Evolutionary conservation across 2,329 filamentous ascomycete genomes (phyloP).

Genomic region (Paradendryphiella salina): DNA sequence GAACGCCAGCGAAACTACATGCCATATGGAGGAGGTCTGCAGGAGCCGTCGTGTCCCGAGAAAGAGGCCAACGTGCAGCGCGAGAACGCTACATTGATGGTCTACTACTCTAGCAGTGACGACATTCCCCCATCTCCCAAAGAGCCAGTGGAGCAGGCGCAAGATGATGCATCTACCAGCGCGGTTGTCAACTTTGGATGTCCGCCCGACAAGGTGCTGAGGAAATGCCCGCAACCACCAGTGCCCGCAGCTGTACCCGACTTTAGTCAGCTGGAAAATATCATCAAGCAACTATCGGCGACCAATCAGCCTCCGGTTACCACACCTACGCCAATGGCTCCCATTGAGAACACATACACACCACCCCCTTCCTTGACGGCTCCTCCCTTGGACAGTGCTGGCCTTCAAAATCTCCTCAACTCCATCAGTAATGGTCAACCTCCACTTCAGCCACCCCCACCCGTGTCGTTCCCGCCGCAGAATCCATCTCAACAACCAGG

Average conservation of each 20-base stretch:
- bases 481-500: conserved; percentile 21
- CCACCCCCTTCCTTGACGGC: conserved; percentile 24
- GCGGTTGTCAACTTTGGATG: conserved; percentile 46
- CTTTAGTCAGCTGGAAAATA: conserved; percentile 32
- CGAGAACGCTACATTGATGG: conserved; percentile 53
- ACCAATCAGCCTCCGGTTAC: conserved; percentile 13
- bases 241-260: conserved; percentile 22
- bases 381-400: conserved; percentile 30
- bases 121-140: conserved; percentile 54
- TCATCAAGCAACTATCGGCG: conserved; percentile 35
- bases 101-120: conserved; percentile 50
- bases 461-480: conserved; percentile 15
- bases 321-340: conserved; percentile 13
- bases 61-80: conserved; percentile 50
- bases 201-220: conserved; percentile 34
- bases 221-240: conserved; percentile 28
- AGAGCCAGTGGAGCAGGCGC: conserved; percentile 48
- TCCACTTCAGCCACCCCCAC: conserved; percentile 19
- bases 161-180: conserved; percentile 17
- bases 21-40: conserved; percentile 51
- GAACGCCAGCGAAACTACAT: conserved; percentile 52
- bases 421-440: conserved; percentile 18
- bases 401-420: conserved; percentile 38
- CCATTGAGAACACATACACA: conserved; percentile 24
- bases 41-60: conserved; percentile 48